Conservation (phyloP, 495 filamentous ascomycete species). For the Talaromyces trachyspermus region DNA sequence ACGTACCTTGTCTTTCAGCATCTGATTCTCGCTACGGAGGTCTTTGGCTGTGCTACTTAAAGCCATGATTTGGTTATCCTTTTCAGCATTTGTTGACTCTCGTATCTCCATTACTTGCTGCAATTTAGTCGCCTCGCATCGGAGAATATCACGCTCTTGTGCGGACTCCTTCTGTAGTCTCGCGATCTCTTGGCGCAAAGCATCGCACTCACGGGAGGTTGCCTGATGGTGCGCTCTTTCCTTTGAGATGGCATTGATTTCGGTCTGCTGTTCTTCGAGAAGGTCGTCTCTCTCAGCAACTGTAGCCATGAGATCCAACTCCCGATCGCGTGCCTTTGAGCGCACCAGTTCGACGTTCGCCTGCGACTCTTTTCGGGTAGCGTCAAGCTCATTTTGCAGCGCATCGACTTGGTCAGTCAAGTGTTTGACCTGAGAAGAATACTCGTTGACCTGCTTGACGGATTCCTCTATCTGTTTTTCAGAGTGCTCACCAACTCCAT, state of each 20-base stretch:
- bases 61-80: conserved; percentile 21
- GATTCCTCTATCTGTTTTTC: conserved; percentile 10
- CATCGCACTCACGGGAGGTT: not conserved
- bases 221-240: conserved; percentile 13
- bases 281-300: conserved; percentile 39
- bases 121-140: conserved; percentile 15
- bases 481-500: not conserved
- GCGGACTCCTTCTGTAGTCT: conserved; percentile 12
- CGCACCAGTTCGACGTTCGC: conserved; percentile 16
- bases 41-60: conserved; percentile 16
- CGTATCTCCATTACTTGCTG: conserved; percentile 13
- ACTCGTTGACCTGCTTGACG: conserved; percentile 6
- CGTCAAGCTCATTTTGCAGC: conserved; percentile 22
- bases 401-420: conserved; percentile 10
- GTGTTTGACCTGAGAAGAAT: not conserved
- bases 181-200: not conserved
- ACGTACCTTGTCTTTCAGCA: conserved; percentile 25
- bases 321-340: conserved; percentile 28
- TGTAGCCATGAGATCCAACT: conserved; percentile 37
- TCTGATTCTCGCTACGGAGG: conserved; percentile 13
- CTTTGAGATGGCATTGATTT: conserved; percentile 14
- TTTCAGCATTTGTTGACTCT: conserved; percentile 13
- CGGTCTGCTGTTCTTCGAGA: conserved; percentile 29
- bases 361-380: conserved; percentile 17
- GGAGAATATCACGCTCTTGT: conserved; percentile 12